Percentiles rank a stretch among this genome's conserved stretches.
phyloP scores from a whole-genome alignment of 2,329 filamentous ascomycete genomes.

The Fusarium sp. region DNA sequence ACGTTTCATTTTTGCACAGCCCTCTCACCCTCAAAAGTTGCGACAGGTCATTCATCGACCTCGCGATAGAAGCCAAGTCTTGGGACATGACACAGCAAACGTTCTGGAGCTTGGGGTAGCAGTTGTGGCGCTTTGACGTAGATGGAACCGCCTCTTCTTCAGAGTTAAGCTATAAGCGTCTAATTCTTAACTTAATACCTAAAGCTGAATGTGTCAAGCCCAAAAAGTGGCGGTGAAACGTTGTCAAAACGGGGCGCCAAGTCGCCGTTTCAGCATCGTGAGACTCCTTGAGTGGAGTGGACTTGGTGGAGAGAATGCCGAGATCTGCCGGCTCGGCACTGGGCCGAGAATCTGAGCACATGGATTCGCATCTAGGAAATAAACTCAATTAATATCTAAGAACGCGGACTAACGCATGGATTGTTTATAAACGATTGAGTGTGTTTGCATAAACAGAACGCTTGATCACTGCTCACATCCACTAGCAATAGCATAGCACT shows the following conservation, averaged over 20 bases:
- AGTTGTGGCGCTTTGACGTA: not conserved
- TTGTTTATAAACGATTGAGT: not conserved
- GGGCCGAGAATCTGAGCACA: not conserved
- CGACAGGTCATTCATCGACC: not conserved
- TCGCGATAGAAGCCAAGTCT: not conserved
- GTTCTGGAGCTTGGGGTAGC: not conserved
- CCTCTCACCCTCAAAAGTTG: not conserved
- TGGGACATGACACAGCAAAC: not conserved
- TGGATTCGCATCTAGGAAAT: not conserved
- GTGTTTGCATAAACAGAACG: not conserved
- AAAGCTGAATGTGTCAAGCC: not conserved
- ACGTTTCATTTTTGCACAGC: not conserved
- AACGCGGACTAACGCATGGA: not conserved
- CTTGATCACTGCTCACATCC: not conserved
- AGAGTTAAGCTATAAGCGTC: not conserved
- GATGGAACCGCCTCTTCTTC: not conserved
- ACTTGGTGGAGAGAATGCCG: not conserved
- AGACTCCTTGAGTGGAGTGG: not conserved
- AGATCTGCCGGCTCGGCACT: not conserved
- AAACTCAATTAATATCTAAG: not conserved
- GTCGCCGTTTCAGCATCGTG: not conserved
- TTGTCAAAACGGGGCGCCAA: not conserved
- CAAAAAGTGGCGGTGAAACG: not conserved
- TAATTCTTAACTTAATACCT: not conserved
- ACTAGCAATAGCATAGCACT: too few species aligned